Evolutionary conservation across 2,329 filamentous ascomycete genomes (phyloP).

Genomic region (Cladosporium sp.): DNA sequence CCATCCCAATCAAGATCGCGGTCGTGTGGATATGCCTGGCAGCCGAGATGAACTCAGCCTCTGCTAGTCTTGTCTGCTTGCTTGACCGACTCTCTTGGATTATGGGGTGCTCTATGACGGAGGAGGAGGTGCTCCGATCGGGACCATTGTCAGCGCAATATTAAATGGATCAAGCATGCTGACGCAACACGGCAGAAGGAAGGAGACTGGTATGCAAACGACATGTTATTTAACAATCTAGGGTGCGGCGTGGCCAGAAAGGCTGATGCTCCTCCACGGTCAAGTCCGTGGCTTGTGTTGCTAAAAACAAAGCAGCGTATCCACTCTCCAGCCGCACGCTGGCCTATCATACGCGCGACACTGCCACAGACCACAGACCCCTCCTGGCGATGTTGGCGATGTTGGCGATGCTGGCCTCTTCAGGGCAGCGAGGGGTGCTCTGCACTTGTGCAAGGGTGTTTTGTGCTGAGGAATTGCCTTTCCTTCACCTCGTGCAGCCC

Average conservation of each 20-base stretch:
- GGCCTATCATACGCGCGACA: not conserved
- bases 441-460: not conserved
- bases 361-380: not conserved
- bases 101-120: not conserved
- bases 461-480: not conserved
- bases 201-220: not conserved
- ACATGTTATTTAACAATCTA: not conserved
- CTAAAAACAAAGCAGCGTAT: constrained; percentile 5
- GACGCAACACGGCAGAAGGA: not conserved
- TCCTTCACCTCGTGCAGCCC: not conserved
- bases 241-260: constrained; percentile 1
- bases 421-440: not conserved
- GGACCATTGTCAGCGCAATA: not conserved
- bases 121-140: not conserved
- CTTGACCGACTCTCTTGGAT: not conserved
- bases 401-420: not conserved
- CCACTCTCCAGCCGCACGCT: not conserved
- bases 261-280: constrained; percentile 7
- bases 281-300: constrained; percentile 1
- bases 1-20: not conserved
- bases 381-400: not conserved
- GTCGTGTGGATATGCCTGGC: not conserved
- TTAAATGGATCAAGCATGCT: not conserved
- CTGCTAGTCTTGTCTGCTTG: not conserved
- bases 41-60: not conserved